Evolutionary conservation across 192 early-diverging fungal species (phyloP).

Genomic region (Coemansia sp.): DNA sequence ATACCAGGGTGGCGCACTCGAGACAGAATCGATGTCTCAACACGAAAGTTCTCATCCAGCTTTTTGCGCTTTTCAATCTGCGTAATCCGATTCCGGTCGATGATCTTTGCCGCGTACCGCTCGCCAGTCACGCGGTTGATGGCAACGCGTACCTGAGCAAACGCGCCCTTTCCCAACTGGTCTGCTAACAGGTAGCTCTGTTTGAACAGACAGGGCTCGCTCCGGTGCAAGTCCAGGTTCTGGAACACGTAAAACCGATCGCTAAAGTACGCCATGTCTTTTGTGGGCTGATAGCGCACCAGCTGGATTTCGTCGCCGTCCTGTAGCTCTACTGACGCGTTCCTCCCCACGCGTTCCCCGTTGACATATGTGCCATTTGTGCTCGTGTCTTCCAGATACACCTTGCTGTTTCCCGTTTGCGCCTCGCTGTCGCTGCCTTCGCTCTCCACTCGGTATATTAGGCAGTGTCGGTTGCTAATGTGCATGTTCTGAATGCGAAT

Average conservation of each 20-base stretch:
- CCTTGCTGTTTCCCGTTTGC: slow-evolving; percentile 10
- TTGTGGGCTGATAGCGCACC: slow-evolving; percentile 49
- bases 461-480: slow-evolving; percentile 58
- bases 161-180: slow-evolving; percentile 54
- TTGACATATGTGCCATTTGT: slow-evolving; percentile 75
- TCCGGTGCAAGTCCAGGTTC: slow-evolving; percentile 42
- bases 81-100: slow-evolving; percentile 59
- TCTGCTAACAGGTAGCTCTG: slow-evolving; percentile 45
- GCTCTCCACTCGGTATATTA: slow-evolving; percentile 49
- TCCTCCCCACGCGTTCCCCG: slow-evolving; percentile 54
- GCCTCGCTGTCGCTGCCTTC: slow-evolving; percentile 14
- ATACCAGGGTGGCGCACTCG: slow-evolving; percentile 51
- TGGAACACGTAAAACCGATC: slow-evolving; percentile 51
- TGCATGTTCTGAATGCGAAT: slow-evolving; percentile 50
- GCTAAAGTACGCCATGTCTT: slow-evolving; percentile 46
- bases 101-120: slow-evolving; percentile 74
- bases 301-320: slow-evolving; percentile 67
- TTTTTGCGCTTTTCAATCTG: slow-evolving; percentile 40
- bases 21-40: slow-evolving; percentile 53
- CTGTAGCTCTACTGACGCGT: slow-evolving; percentile 55
- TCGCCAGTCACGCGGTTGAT: slow-evolving; percentile 64
- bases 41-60: slow-evolving; percentile 47
- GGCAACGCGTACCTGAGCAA: slow-evolving; percentile 69
- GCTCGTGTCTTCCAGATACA: slow-evolving; percentile 58
- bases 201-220: slow-evolving; percentile 47